A percentile compares a stretch with the other conserved stretches of the same genome.
These are phyloP conservation scores for Fusarium sp. DNA, from an alignment of 2,329 filamentous ascomycete genomes.

Conservation along the genomic window DNA sequence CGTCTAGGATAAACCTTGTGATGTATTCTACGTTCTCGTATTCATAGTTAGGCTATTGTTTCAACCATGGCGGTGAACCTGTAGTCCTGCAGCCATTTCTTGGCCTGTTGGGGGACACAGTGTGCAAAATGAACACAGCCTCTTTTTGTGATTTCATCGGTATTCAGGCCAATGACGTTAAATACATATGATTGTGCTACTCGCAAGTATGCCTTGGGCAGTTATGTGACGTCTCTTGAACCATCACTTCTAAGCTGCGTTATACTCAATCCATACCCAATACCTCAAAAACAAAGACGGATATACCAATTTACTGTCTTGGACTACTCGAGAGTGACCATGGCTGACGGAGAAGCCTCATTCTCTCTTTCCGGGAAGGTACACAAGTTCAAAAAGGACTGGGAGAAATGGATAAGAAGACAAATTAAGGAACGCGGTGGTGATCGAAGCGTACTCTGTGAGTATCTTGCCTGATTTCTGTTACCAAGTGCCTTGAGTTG, in stretches of 20 bases:
- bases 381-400: not conserved
- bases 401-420: not conserved
- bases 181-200: rapidly evolving
- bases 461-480: not conserved
- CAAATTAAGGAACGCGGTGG: not conserved
- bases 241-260: no score
- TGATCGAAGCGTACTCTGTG: not conserved
- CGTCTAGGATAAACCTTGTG: no score
- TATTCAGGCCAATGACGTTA: not conserved
- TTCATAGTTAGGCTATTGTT: not conserved
- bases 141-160: not conserved
- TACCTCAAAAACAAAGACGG: no score
- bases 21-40: not conserved
- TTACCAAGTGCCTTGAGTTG: not conserved
- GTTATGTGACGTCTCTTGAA: no score
- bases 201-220: not conserved
- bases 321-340: no score
- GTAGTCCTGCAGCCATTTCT: not conserved
- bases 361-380: not conserved
- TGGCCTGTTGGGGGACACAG: not conserved
- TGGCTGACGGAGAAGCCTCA: not conserved
- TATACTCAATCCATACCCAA: not conserved
- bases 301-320: no score
- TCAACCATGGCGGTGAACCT: not conserved
- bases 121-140: no score